Evolutionary conservation across 176 grass and related monocot species (phyloP).

Genomic region (Rhynchospora tenuis): DNA sequence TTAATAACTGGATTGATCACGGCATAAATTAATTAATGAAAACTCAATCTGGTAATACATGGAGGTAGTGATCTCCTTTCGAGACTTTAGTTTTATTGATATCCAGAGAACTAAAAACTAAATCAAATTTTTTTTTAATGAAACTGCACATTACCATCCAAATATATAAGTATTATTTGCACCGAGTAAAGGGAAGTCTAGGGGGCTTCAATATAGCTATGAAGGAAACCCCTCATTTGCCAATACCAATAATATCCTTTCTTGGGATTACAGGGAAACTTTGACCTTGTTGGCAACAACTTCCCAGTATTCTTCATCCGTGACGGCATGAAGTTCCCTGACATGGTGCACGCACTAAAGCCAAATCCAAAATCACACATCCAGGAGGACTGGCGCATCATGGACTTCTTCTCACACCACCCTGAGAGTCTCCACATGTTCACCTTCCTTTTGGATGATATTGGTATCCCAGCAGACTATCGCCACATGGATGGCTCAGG

Average conservation of each 20-base stretch:
- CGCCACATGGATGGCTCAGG: conserved; percentile 99
- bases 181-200: neutral
- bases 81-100: neutral
- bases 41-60: neutral
- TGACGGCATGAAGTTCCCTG: conserved; percentile 96
- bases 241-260: neutral
- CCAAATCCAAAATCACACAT: conserved; percentile 90
- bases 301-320: conserved; percentile 99
- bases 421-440: conserved; percentile 98
- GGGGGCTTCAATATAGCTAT: neutral
- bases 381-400: conserved; percentile 93
- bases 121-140: neutral
- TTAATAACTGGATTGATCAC: neutral
- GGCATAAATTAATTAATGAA: neutral
- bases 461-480: conserved; percentile 90
- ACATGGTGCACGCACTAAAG: conserved; percentile 97
- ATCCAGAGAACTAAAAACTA: neutral
- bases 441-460: conserved; percentile 87
- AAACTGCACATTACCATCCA: neutral
- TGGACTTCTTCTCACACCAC: conserved; percentile 99
- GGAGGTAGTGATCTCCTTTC: neutral
- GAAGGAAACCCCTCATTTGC: neutral
- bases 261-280: conserved; percentile 52
- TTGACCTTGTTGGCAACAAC: conserved; percentile 97
- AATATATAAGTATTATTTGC: neutral